These are phyloP conservation scores for Pseudopithomyces chartarum DNA, from an alignment of 2,329 filamentous ascomycete species.

Conservation along the genomic window DNA sequence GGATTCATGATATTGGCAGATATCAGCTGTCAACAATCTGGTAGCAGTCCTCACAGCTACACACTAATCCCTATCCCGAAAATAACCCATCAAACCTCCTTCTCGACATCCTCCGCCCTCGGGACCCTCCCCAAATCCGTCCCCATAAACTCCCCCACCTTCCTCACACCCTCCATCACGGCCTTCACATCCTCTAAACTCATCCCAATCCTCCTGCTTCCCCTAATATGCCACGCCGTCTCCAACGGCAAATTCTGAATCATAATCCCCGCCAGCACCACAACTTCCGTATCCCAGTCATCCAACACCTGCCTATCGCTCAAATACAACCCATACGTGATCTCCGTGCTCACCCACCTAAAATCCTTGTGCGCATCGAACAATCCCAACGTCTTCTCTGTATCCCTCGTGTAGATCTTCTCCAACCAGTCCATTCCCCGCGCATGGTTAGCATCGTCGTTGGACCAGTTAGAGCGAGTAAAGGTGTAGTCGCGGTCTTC, in stretches of 20 bases:
- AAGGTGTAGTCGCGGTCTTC: constrained; percentile 62
- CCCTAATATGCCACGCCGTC: constrained; percentile 60
- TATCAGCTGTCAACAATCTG: too few species aligned
- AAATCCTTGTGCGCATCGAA: constrained; percentile 25
- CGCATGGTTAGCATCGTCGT: constrained; percentile 57
- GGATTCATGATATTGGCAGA: too few species aligned
- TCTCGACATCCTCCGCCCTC: constrained; percentile 22
- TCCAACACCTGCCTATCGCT: constrained; percentile 58
- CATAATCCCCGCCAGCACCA: constrained; percentile 59
- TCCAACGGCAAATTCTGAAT: constrained; percentile 58
- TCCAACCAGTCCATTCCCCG: constrained; percentile 60
- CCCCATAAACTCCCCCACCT: constrained; percentile 20
- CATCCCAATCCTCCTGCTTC: constrained; percentile 53
- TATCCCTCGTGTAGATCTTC: constrained; percentile 60
- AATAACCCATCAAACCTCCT: constrained; percentile 9
- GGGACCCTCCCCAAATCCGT: constrained; percentile 18
- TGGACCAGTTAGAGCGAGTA: constrained; percentile 58
- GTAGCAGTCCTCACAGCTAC: too few species aligned
- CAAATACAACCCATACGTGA: constrained; percentile 62
- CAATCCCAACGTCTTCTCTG: constrained; percentile 19
- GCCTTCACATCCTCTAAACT: constrained; percentile 48
- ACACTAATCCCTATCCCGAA: background rate
- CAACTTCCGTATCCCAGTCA: constrained; percentile 59
- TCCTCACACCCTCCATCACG: constrained; percentile 39
- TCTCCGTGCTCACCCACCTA: constrained; percentile 21